These are phyloP conservation scores for Phytopythium vexans DNA, from an alignment of 352 stramenopile species.

Conservation along the genomic window DNA sequence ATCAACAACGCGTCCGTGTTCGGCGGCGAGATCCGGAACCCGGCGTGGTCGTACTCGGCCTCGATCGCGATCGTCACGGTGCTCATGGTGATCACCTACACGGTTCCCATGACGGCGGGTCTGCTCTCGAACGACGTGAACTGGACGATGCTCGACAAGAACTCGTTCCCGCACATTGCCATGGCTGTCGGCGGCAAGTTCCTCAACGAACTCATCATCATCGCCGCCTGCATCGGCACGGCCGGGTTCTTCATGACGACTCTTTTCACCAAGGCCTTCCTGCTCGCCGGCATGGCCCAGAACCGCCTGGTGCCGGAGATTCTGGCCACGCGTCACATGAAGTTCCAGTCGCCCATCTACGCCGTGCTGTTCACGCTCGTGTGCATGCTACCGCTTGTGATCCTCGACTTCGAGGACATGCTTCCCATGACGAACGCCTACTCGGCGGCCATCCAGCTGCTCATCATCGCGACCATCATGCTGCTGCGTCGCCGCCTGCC, in stretches of 20 bases:
- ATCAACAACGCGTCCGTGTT: slow-evolving; percentile 91
- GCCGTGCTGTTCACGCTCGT: slow-evolving; percentile 32
- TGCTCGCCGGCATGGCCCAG: slow-evolving; percentile 78
- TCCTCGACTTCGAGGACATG: slow-evolving; percentile 64
- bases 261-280: slow-evolving; percentile 86
- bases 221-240: slow-evolving; percentile 66
- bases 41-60: slow-evolving; percentile 72
- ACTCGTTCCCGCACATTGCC: slow-evolving; percentile 83
- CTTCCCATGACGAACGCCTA: slow-evolving; percentile 90
- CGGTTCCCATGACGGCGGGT: slow-evolving; percentile 86
- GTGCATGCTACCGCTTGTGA: slow-evolving; percentile 37
- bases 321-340: slow-evolving; percentile 50
- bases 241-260: slow-evolving; percentile 90
- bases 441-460: slow-evolving; percentile 75
- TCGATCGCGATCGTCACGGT: slow-evolving; percentile 80
- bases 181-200: slow-evolving; percentile 74
- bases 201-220: slow-evolving; percentile 83
- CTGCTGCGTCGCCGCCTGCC: slow-evolving; percentile 73
- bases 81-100: slow-evolving; percentile 78
- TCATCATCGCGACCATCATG: slow-evolving; percentile 90
- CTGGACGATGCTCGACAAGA: slow-evolving; percentile 76
- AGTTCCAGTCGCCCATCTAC: slow-evolving; percentile 34
- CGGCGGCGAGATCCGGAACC: slow-evolving; percentile 88
- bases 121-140: slow-evolving; percentile 52
- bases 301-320: slow-evolving; percentile 75